Evolutionary conservation across 257 asterid genomes (phyloP), one percentile per base, ranked within the genome.

Genomic region (Phtheirospermum japonicum): DNA sequence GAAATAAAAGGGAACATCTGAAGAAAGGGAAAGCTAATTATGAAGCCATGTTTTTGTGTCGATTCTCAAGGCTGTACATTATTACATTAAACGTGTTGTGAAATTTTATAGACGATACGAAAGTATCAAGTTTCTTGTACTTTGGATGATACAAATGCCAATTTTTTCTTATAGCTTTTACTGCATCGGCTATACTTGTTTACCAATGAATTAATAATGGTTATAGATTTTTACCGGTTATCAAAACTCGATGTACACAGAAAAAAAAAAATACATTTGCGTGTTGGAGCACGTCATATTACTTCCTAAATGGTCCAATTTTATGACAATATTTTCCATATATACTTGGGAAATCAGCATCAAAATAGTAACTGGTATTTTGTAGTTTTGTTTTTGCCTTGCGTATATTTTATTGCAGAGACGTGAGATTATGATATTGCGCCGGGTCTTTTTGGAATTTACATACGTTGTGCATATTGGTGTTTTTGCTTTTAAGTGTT

Each of bases 61-160:
- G 19, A 49, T 54, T 59, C 46, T 26, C 20, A 14, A 56, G 31
- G 55, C 39, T 65, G 65, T 69, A 45, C 55, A 65, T 12, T 55
- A 57, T 36, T 40, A 34, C 23, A 10, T 42, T 36, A 64, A 57
- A 48, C 52, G 60, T 49, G 53, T 23, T 61, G 56, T 3, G 33
- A 28, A 28, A 45, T 42, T 34, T 31, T 9, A 18, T 71, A 53
- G 39, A 42, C 28, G 33, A 50, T 53, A 72, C 16, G 63, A 9
- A 57, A 18, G 20, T 4, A 8, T 46, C 50, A 17, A 10, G 34
- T 59, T 56, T 42, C 43, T 33, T 53, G 71, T 61, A 62, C 52
- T 42, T 43, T 65, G 57, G 20, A 50, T 23, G 31, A n/a, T 26
- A 18, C 33, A 8, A n/a, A 9, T 58, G 26, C 56, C 33, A 40